Conservation (phyloP, 768 basidiomycete species). For the Lactifluus subvellereus region DNA sequence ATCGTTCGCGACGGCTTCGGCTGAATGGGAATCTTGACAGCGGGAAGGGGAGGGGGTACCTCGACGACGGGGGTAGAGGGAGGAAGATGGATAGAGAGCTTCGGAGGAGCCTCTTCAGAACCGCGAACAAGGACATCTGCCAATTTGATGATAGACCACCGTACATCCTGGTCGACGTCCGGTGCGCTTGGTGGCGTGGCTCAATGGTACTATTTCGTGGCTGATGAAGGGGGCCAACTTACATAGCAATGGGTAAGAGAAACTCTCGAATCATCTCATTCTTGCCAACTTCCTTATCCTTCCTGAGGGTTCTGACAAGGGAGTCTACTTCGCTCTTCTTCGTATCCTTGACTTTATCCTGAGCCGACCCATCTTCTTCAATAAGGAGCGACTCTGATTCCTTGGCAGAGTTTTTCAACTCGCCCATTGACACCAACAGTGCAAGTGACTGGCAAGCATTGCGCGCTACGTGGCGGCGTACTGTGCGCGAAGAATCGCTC, state of each 20-base stretch:
- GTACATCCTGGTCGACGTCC: conserved; percentile 79
- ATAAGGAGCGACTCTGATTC: conserved; percentile 75
- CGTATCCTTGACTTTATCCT: conserved; percentile 58
- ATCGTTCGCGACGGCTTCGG: conserved; percentile 28
- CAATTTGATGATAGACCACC: conserved; percentile 87
- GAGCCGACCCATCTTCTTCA: conserved; percentile 76
- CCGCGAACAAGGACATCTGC: conserved; percentile 85
- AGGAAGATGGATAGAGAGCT: conserved; percentile 77
- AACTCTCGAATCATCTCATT: conserved; percentile 73
- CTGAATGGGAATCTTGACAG: conserved; percentile 49
- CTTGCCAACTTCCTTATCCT: conserved; percentile 80
- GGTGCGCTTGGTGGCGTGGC: conserved; percentile 45
- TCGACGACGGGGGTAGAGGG: conserved; percentile 63
- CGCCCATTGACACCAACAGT: conserved; percentile 81
- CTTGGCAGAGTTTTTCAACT: conserved; percentile 72
- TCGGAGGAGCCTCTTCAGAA: conserved; percentile 77
- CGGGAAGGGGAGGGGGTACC: conserved; percentile 46
- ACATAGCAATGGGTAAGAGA: conserved; percentile 80
- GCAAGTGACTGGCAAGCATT: conserved; percentile 84
- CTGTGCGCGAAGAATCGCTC: conserved; percentile 72
- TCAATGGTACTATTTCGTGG: background rate
- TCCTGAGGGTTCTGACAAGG: conserved; percentile 81
- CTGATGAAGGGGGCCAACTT: conserved; percentile 28
- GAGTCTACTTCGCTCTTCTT: conserved; percentile 80
- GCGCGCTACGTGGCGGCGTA: conserved; percentile 84